Base-by-base conservation (phyloP, 768 basidiomycete genomes). In the Trametes punicea region DNA sequence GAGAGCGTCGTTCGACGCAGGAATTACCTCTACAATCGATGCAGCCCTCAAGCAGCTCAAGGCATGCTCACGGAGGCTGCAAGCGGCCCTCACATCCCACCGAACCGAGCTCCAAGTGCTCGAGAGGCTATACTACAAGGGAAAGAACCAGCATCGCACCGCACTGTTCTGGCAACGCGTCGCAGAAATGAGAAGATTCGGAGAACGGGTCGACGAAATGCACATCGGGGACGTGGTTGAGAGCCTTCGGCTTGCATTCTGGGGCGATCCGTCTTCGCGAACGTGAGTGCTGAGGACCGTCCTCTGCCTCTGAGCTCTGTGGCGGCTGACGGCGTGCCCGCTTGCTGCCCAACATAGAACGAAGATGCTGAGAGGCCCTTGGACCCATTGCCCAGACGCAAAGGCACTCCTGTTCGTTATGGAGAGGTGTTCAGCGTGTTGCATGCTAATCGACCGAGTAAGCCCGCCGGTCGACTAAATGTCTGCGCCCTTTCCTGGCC, bases 81-180 rank as follows among this genome's bases (percentile, higher is more conserved):
- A 77, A 44, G 65, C 73, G 36, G 71, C 73, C 10, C 62, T 81
- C 41, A 58, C 71, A 15, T 65, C 73, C 13, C 75, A 79, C 38
- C 61, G 70, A 2, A 75, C 80, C 25, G 87, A 90, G 62, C 67
- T 81, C 5, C 78, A 78, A 48, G 68, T 88, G 18, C 73, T 91
- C 31, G 81, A 85, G 62, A 76, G 85, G 57, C 66, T 91, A 2
- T 85, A 84, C 67, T 91, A 92, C 72, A 89, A 88, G 62, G 83
- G 82, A 60, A 89, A 87, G 65, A 92, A 90, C 61, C 90, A 93
- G 64, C 87, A 88, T 66, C 78, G 82, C 27, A 66, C 75, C 3
- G 79, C 85, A 23, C 69, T 90, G 10, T 90, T 89, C 68, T 91
- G 88, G 86, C 75, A 79, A 63, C 81, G 81, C 27, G 73, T 86